Evolutionary conservation across 441 rosid genomes (phyloP), one percentile per base, ranked within the genome.

Genomic region (Populus hybrid): DNA sequence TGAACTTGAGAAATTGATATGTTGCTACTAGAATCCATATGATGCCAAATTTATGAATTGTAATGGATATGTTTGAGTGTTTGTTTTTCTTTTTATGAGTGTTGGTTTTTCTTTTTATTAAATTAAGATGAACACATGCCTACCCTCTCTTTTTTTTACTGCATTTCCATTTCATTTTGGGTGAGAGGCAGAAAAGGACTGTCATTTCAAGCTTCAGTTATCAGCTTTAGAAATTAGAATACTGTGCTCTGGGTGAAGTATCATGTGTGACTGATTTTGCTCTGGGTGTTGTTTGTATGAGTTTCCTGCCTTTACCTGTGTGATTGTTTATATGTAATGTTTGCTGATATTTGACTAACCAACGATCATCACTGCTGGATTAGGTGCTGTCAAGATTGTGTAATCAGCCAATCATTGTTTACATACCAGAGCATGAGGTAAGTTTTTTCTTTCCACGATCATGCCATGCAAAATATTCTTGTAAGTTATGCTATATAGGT

Each of bases 381-480:
- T 87, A 95, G 97, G 99, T 95, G 61, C 90, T 93, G 70, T 93
- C 97, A 42, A 93, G 85, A 81, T 83, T 95, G 69, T 93, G 97
- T 75, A 73, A 85, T 78, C 99, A 89, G 82, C 93, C 97, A 8
- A 82, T 92, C 73, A 74, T 86, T 30, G 94, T 95, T 71, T 93
- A 92, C 80, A 93, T 95, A 72, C 95, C 94, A 14, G 96, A 86
- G 86, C 92, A 91, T 40, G 98, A 95, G 98, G 98, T 91, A 83
- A 72, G 84, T 5, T 50, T 32, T 69, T 68, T 35, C 61, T 61
- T 16, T 7, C 59, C 35, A 1, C 18, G 36, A 71, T 7, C 32
- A 26, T 20, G 40, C 66, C 6, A 53, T 40, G 10, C 46, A 21
- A 20, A 69, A 5, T 28, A 4, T 3, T 50, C 21, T 74, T 26